These are phyloP conservation scores for Oryza officinalis DNA, from an alignment of 176 grass and related monocot species.

Conservation along the genomic window DNA sequence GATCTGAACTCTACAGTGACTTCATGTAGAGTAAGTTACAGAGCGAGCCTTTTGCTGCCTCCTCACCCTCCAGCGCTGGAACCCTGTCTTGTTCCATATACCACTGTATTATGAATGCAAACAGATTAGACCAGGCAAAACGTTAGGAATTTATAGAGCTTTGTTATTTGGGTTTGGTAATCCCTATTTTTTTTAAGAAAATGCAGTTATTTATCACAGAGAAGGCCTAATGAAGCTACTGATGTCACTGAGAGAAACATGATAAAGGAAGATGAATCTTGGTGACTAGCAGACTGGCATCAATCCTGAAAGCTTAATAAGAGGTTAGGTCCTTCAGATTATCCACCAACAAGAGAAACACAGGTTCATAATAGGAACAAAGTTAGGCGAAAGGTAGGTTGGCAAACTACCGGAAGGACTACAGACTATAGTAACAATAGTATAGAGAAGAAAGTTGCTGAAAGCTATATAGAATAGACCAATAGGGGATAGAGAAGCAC, in stretches of 20 bases:
- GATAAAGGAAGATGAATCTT: slow-evolving; percentile 30
- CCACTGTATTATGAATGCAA: slow-evolving; percentile 19
- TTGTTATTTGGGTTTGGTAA: slow-evolving; percentile 15
- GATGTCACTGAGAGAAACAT: slow-evolving; percentile 31
- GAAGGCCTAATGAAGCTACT: slow-evolving; percentile 6
- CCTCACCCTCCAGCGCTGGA: slow-evolving; percentile 2
- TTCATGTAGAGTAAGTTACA: slow-evolving; percentile 18
- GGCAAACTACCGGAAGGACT: slow-evolving; percentile 29
- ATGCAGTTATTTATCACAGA: slow-evolving; percentile 30
- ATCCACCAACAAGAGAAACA: slow-evolving; percentile 19
- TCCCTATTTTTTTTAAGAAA: background rate
- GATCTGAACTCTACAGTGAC: background rate
- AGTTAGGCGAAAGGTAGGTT: slow-evolving; percentile 32
- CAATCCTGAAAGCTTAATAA: slow-evolving; percentile 24
- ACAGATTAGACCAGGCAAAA: slow-evolving; percentile 25
- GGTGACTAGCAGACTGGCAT: slow-evolving; percentile 9
- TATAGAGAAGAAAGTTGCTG: background rate
- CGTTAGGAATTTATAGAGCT: slow-evolving; percentile 20
- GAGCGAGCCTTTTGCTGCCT: slow-evolving; percentile 23
- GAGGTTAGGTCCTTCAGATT: slow-evolving; percentile 18
- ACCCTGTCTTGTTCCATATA: background rate
- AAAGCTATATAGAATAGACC: slow-evolving; percentile 31
- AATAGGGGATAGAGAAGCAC: background rate
- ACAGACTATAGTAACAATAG: slow-evolving; percentile 7
- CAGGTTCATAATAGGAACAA: slow-evolving; percentile 30